phyloP scores from a whole-genome alignment of 139 green algal genomes.

The Coccomyxa sp. region DNA sequence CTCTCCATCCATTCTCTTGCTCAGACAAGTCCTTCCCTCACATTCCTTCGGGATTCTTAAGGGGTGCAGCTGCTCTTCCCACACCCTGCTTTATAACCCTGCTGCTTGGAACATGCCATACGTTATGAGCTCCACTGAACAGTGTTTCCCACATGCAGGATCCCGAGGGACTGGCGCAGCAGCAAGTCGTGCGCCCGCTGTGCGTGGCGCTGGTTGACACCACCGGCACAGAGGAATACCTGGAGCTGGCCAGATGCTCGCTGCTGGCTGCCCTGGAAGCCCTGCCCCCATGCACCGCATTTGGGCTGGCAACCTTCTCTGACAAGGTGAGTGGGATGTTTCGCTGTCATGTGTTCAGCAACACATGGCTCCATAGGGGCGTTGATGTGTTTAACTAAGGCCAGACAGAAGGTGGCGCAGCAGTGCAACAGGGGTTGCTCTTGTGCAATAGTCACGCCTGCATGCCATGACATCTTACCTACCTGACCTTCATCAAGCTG shows the following conservation, averaged over 20 bases:
- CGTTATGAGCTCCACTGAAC: not conserved
- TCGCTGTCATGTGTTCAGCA: not conserved
- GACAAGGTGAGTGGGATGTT: too few species aligned
- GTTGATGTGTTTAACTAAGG: too few species aligned
- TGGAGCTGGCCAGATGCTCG: constrained; percentile 67
- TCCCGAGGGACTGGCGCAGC: not conserved
- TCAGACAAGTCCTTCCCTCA: not conserved
- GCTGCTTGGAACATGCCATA: too few species aligned
- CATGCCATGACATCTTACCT: too few species aligned
- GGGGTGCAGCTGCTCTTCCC: not conserved
- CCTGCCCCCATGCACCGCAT: constrained; percentile 55
- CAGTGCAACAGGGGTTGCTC: too few species aligned
- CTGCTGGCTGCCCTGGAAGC: constrained; percentile 77
- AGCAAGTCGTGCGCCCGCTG: constrained; percentile 31
- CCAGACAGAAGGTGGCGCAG: too few species aligned
- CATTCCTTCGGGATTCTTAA: not conserved
- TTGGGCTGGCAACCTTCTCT: constrained; percentile 65
- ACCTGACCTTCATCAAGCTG: too few species aligned
- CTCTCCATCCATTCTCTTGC: too few species aligned
- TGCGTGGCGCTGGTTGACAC: constrained; percentile 59
- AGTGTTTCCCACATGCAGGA: not conserved
- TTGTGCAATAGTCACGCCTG: too few species aligned
- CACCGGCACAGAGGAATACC: constrained; percentile 45
- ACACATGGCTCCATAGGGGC: too few species aligned
- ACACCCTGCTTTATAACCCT: not conserved